These are phyloP conservation scores for Rhodotorula sp. DNA, from an alignment of 1,284 basidiomycete species.

Conservation along the genomic window DNA sequence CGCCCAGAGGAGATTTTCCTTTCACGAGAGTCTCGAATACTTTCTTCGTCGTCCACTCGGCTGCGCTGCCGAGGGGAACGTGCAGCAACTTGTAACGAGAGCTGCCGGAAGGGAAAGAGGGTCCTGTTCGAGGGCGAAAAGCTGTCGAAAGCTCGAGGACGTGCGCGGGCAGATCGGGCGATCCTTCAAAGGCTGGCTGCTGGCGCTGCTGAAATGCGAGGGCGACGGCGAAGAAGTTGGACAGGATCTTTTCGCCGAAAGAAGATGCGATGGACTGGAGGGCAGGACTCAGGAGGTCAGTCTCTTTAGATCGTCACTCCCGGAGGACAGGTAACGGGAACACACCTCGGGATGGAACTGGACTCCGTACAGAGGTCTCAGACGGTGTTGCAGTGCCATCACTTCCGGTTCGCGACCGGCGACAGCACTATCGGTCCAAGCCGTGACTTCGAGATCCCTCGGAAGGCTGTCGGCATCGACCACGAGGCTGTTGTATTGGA, in stretches of 20 bases:
- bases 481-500: slow-evolving; percentile 69
- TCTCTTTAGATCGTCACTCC: too few species aligned
- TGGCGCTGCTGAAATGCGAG: neutral
- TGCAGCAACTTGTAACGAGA: slow-evolving; percentile 20
- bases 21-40: slow-evolving; percentile 52
- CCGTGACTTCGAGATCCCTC: slow-evolving; percentile 53
- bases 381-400: slow-evolving; percentile 57
- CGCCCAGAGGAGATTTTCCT: slow-evolving; percentile 48
- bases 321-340: slow-evolving; percentile 37
- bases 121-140: neutral
- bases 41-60: slow-evolving; percentile 43
- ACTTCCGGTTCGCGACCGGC: slow-evolving; percentile 30
- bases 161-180: slow-evolving; percentile 9
- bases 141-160: slow-evolving; percentile 22
- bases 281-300: too few species aligned
- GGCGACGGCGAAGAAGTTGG: slow-evolving; percentile 47
- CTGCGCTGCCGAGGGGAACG: slow-evolving; percentile 27
- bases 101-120: neutral
- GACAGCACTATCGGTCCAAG: slow-evolving; percentile 46
- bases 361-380: slow-evolving; percentile 82
- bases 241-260: slow-evolving; percentile 48
- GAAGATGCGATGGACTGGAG: slow-evolving; percentile 53
- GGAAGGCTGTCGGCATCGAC: slow-evolving; percentile 54
- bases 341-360: slow-evolving; percentile 92
- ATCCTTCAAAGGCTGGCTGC: neutral